Base-by-base conservation (phyloP, 1,284 basidiomycete genomes). In the Leccinum brunneo-olivaceum region DNA sequence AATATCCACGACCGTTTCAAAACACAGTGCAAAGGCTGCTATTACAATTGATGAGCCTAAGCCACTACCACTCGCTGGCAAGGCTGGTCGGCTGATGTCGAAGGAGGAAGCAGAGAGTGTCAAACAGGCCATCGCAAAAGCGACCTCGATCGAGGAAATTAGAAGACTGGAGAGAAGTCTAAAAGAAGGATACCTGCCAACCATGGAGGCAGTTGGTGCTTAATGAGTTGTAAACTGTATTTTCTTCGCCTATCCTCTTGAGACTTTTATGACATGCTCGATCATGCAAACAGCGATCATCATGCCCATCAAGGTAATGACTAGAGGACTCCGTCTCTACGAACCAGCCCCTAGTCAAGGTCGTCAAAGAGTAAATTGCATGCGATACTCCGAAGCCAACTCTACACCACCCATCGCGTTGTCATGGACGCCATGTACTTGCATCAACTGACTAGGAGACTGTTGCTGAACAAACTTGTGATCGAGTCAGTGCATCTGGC, bases 71-170 rank as follows among this genome's bases (percentile, higher is more conserved):
- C 62, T 69, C 27, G 58, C 70, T 44, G 74, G 73, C 12, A 86
- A 79, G 54, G 85, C 86, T 3, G 85, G 91, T 6, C 76, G 91
- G 40, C 67, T 94, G 54, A 87, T 98, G 82, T 92, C 90, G 15
- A 86, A 87, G 52, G 90, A 95, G 56, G 94, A 98, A 61, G 87
- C 89, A 60, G 84, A 88, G 57, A 81, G 84, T 55, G 89, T 98
- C 51, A 86, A 86, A 61, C 81, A 84, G 48, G 92, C 94, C 14
- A 93, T 98, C 57, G 88, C 89, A 50, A 81, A 82, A 50, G 95
- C 94, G 23, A 84, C 83, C 40, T 94, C 88, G 35, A 79, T 92
- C 46, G 95, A 97, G 56, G 92, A 96, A 68, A 84, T 96, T 54
- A 77, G 87, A 62, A 77, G 80, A 60, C 66, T 96, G 54, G 90